Evolutionary conservation across 805 yeast genomes (phyloP), one percentile per base, ranked within the genome.

Genomic region (Candida alai): DNA sequence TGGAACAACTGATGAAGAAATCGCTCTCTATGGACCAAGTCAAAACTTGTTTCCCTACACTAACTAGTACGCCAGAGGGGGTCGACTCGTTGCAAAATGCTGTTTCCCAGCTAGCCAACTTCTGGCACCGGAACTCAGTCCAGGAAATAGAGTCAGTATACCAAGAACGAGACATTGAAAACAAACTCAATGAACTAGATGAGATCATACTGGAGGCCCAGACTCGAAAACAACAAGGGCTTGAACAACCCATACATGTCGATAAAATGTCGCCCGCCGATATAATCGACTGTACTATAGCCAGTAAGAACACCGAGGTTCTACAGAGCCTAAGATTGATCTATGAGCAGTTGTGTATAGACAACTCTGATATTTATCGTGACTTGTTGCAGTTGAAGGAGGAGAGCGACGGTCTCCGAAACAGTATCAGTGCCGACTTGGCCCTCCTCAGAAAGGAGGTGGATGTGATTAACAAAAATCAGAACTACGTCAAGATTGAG

Each of bases 81-180:
- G 52, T 58, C 3, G 58, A 58, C 16, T 51, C 68, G 3, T 52
- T 78, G 8, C 62, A 63, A 14, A 64, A 67, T 17, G 79, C 80
- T 6, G 60, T 76, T 30, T 56, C 60, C 14, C 84, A 77, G 44
- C 70, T 78, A 9, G 58, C 66, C 12, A 60, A 64, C 25, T 75
- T 70, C 42, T 77, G 80, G 76, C 62, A 61, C 25, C 56, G 60
- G 19, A 62, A 70, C n/a, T 62, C 71, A 18, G 47, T 64, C 28
- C 60, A 68, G 32, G 84, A 79, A 44, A 77, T 78, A 42, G 70
- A 71, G 9, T 68, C 70, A 32, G 74, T 79, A 6, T 67, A 73
- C 47, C 52, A 54, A 8, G 84, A 79, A 36, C 48, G 73, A 11
- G 60, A 65, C 22, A 48, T 75, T 16, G 61, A 70, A 41, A 31